phyloP scores from a whole-genome alignment of 2,329 filamentous ascomycete genomes.

The Akanthomyces uredinophilus region DNA sequence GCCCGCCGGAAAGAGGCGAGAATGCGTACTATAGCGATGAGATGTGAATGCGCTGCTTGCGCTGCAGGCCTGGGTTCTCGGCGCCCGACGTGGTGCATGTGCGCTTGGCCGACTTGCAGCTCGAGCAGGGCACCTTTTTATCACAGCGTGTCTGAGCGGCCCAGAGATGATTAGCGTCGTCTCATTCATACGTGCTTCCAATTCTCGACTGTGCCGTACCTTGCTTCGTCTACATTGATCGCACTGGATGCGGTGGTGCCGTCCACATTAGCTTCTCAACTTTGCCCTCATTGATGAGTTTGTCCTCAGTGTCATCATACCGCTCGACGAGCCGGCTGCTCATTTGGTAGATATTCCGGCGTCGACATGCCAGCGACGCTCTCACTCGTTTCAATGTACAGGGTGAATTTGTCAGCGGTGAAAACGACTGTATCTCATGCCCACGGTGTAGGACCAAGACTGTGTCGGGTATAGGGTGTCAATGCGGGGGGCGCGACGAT shows the following conservation, averaged over 20 bases:
- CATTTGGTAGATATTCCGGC: conserved; percentile 1
- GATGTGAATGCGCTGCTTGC: conserved; percentile 52
- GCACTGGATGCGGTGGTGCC: conserved; percentile 22
- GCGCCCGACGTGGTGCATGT: conserved; percentile 51
- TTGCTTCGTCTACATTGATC: conserved; percentile 28
- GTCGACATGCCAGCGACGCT: not conserved
- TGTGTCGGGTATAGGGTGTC: not conserved
- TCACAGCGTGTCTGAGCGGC: conserved; percentile 40
- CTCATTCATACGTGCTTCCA: not conserved
- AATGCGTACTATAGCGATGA: conserved; percentile 54
- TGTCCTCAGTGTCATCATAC: not conserved
- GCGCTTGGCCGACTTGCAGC: conserved; percentile 49
- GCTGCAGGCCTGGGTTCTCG: conserved; percentile 50
- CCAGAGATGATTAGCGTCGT: not conserved
- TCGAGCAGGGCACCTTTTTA: conserved; percentile 53
- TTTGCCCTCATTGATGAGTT: not conserved
- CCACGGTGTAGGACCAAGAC: no score
- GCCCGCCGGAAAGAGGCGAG: not conserved
- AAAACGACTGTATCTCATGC: no score
- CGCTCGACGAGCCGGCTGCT: conserved; percentile 11
- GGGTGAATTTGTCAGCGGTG: no score
- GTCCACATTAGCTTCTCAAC: not conserved
- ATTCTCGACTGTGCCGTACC: conserved; percentile 14
- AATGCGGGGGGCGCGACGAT: not conserved
- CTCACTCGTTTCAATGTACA: not conserved